Percentiles rank a stretch among this genome's conserved stretches.
Conservation (phyloP, 2,329 filamentous ascomycete species). For the Dichotomopilus funicola region DNA sequence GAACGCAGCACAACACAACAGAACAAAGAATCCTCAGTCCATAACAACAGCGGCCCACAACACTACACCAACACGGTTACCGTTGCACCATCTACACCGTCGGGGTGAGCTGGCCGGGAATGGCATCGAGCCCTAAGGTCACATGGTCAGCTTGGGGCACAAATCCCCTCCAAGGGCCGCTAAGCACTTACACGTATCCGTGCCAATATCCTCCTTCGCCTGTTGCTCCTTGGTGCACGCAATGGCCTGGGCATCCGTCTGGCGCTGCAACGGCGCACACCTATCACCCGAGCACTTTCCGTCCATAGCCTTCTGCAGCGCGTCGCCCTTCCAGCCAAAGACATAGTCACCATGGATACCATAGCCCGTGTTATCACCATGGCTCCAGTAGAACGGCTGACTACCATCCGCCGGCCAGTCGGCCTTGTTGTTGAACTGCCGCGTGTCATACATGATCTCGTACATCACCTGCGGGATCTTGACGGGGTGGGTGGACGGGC, state of each 20-base stretch:
- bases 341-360: constrained; percentile 37
- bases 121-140: background rate
- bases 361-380: constrained; percentile 33
- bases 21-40: no score
- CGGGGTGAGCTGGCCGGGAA: background rate
- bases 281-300: constrained; percentile 21
- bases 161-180: background rate
- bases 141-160: background rate
- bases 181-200: constrained; percentile 3
- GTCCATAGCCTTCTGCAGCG: constrained; percentile 33
- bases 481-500: constrained; percentile 20
- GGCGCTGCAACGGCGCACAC: constrained; percentile 10
- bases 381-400: constrained; percentile 30
- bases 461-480: constrained; percentile 25
- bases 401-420: constrained; percentile 17
- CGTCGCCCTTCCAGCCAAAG: constrained; percentile 32
- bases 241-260: constrained; percentile 13
- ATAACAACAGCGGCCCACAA: background rate
- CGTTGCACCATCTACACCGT: background rate
- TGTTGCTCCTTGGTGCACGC: constrained; percentile 9
- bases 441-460: constrained; percentile 30
- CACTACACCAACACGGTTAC: background rate
- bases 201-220: constrained; percentile 8
- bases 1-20: no score
- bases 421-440: constrained; percentile 17